Conservation (phyloP, 441 rosid species). For the Aquilaria agallochum region DNA sequence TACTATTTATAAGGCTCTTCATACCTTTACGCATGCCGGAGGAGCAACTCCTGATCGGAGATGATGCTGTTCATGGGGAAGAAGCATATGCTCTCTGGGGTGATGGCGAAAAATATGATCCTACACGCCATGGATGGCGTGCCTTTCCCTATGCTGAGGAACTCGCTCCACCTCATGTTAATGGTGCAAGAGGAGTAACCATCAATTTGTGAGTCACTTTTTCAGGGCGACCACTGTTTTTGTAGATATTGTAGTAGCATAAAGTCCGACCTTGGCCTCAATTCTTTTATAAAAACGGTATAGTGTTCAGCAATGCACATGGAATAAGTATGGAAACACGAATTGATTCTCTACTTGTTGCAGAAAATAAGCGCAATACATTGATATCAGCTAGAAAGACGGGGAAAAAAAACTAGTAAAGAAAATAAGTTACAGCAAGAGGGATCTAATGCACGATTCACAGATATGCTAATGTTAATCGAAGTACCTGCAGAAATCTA, state of each 20-base stretch:
- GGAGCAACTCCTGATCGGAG: constrained; percentile 68
- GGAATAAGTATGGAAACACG: too few species aligned
- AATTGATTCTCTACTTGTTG: too few species aligned
- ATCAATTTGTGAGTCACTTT: constrained; percentile 36
- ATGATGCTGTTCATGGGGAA: constrained; percentile 87
- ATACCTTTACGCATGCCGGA: constrained; percentile 83
- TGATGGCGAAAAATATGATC: constrained; percentile 84
- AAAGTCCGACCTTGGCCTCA: background rate
- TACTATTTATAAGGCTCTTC: constrained; percentile 42
- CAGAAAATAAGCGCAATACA: too few species aligned
- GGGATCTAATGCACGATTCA: too few species aligned
- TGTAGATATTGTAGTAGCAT: too few species aligned
- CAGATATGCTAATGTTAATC: too few species aligned
- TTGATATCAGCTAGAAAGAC: too few species aligned
- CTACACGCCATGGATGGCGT: constrained; percentile 43
- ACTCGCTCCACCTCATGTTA: constrained; percentile 39
- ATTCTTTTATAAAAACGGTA: too few species aligned
- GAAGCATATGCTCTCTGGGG: constrained; percentile 97
- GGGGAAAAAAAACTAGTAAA: too few species aligned
- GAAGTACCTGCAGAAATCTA: too few species aligned
- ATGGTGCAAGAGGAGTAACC: constrained; percentile 76
- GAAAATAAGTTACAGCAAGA: too few species aligned
- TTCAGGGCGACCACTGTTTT: too few species aligned
- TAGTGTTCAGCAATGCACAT: background rate
- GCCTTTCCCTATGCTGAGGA: constrained; percentile 27